Percentiles rank a stretch among this genome's conserved stretches.
These are phyloP conservation scores for Saccharomyces hybrid DNA, from an alignment of 1,139 yeast species.

Conservation along the genomic window DNA sequence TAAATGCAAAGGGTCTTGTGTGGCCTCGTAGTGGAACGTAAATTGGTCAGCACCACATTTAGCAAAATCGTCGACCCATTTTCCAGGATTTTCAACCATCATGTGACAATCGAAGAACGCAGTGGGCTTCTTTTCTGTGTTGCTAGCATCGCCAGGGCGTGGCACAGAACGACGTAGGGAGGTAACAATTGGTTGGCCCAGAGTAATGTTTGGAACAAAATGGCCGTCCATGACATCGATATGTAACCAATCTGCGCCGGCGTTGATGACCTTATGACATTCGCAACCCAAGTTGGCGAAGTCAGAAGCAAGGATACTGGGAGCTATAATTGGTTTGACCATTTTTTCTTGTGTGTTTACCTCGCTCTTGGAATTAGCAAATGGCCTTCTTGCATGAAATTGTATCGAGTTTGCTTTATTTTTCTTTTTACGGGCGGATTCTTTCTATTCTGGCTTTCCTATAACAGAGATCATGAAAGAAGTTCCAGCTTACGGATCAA, in stretches of 20 bases:
- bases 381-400: not conserved
- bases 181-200: conserved; percentile 85
- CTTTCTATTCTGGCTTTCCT: not conserved
- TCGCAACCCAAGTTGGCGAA: conserved; percentile 84
- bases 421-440: not conserved
- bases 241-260: conserved; percentile 92
- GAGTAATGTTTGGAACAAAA: conserved; percentile 91
- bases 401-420: not conserved
- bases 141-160: conserved; percentile 36
- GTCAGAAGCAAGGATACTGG: conserved; percentile 91
- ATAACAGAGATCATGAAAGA: not conserved
- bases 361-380: not conserved
- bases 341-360: conserved; percentile 31
- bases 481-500: not conserved
- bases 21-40: conserved; percentile 93
- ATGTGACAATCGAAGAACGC: conserved; percentile 96
- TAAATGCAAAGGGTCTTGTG: conserved; percentile 67
- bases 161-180: conserved; percentile 77
- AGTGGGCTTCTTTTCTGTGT: conserved; percentile 28
- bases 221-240: conserved; percentile 98
- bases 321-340: conserved; percentile 87
- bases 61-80: conserved; percentile 92
- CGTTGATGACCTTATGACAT: conserved; percentile 69
- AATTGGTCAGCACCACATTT: conserved; percentile 94
- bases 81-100: conserved; percentile 95